A percentile compares a stretch with the other conserved stretches of the same genome.
phyloP scores from a whole-genome alignment of 2,329 filamentous ascomycete species.

The Stachybotrys chlorohalonatus region DNA sequence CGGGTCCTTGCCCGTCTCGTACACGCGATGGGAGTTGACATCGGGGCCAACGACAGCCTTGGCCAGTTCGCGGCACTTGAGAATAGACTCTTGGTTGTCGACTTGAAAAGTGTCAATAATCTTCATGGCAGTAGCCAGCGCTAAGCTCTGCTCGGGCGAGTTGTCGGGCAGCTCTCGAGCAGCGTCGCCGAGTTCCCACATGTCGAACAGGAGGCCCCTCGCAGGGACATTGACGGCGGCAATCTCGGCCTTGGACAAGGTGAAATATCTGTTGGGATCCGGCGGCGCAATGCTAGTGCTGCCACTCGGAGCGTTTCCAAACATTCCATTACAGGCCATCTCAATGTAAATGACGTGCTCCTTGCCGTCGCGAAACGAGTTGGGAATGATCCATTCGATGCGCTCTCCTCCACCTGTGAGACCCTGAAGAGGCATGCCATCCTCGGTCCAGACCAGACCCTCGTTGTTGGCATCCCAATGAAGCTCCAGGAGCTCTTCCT shows the following conservation, averaged over 20 bases:
- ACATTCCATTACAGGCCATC: constrained; percentile 99
- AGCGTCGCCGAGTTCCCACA: constrained; percentile 92
- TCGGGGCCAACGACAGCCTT: constrained; percentile 72
- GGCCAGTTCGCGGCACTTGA: constrained; percentile 73
- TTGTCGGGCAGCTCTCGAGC: constrained; percentile 83
- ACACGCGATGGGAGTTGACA: constrained; percentile 77
- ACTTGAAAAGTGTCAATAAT: constrained; percentile 89
- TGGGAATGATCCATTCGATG: constrained; percentile 82
- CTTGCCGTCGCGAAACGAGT: constrained; percentile 72
- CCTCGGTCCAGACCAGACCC: constrained; percentile 84
- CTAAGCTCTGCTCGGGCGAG: constrained; percentile 82
- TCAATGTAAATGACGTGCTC: constrained; percentile 90
- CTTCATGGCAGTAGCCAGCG: constrained; percentile 71
- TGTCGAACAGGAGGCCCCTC: constrained; percentile 77
- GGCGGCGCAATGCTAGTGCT: constrained; percentile 79
- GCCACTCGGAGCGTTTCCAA: constrained; percentile 79
- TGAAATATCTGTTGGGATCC: constrained; percentile 72
- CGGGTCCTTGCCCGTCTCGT: constrained; percentile 63
- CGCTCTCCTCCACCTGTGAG: constrained; percentile 85
- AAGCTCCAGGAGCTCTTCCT: constrained; percentile 81
- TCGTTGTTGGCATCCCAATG: constrained; percentile 96
- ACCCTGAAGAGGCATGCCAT: constrained; percentile 85
- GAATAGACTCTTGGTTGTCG: constrained; percentile 67
- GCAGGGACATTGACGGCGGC: constrained; percentile 83
- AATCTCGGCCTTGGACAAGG: constrained; percentile 70